A percentile compares a stretch with the other conserved stretches of the same genome.
Conservation (phyloP, 169 alveolate genomes). For the Babesia microti region DNA sequence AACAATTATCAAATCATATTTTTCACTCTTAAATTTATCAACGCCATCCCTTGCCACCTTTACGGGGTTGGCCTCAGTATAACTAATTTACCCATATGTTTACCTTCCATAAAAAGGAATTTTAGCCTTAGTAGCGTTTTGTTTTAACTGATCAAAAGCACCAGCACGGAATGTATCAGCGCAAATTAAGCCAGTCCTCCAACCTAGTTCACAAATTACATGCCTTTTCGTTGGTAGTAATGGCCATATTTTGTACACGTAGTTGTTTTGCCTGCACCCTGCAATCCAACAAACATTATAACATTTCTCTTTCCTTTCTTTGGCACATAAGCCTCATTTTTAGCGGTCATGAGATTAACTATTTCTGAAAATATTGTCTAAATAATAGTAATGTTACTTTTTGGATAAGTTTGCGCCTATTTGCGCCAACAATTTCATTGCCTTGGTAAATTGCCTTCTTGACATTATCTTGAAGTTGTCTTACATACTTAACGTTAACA, state of each 20-base stretch:
- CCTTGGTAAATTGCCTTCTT: conserved; percentile 65
- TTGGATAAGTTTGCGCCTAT: conserved; percentile 63
- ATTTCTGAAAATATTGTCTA: conserved; percentile 85
- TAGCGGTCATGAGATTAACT: conserved; percentile 83
- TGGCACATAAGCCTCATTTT: conserved; percentile 78
- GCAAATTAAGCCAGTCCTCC: conserved; percentile 97
- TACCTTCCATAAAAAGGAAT: conserved; percentile 95
- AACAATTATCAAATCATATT: conserved; percentile 92
- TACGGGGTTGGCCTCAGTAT: conserved; percentile 98
- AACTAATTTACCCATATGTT: conserved; percentile 15
- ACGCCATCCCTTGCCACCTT: conserved; percentile 98
- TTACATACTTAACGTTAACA: conserved; percentile 84
- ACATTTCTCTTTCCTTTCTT: conserved; percentile 86
- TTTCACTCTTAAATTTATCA: conserved; percentile 81
- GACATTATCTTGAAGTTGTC: conserved; percentile 76
- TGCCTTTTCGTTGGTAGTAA: conserved; percentile 84
- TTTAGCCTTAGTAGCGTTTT: conserved; percentile 96
- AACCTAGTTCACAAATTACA: conserved; percentile 57
- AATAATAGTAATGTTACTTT: conserved; percentile 13
- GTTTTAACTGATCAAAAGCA: conserved; percentile 98
- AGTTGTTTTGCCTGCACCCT: conserved; percentile 99
- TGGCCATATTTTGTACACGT: conserved; percentile 97
- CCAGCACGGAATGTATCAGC: conserved; percentile 99
- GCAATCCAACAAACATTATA: conserved; percentile 98
- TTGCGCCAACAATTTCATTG: conserved; percentile 62